Base-by-base conservation (phyloP, 805 yeast species). In the Debaryomyces prosopidis region DNA sequence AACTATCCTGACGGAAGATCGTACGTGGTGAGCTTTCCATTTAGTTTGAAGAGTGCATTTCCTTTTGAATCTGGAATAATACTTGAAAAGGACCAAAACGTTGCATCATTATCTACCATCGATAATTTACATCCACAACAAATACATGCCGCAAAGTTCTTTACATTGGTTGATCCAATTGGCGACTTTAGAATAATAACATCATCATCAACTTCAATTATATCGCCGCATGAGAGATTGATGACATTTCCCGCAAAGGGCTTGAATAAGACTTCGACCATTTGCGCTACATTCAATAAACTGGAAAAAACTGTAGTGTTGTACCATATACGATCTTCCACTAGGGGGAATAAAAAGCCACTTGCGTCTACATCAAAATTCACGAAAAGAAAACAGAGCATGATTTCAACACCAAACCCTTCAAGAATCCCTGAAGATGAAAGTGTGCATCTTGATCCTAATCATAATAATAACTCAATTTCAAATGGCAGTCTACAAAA, bases 111-210 rank as follows among this genome's bases (percentile, higher is more conserved):
- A 6, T 28, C 52, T 14, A 35, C 40, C 28, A 18, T 36, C 6
- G 48, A 47, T 6, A 35, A 38, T 17, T 18, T 46, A 7, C 58
- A 48, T 36, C 58, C 59, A 23, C 55, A 58, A 6, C 66, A 54
- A 39, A 47, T 65, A 17, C 59, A 49, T 44, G 49, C 60, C 36
- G 71, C 65, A 33, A 58, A 69, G 42, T 85, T 87, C 52, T 70
- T 89, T 43, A 82, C 95, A 0, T 59, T 89, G 47, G 74, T 82
- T 1, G 95, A 88, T 58, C 92, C 96, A 0, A 66, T 85, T 48
- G 79, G 81, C 2, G 94, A 88, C 3, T 74, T 87, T 45, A 89
- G 96, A 2, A 68, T 81, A 4, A 77, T 89, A 4, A 81, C 82
- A 1, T 82, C 92, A 0, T 81, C 89, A 0, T 81, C 90, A 1